Conservation (phyloP, 169 alveolate genomes). For the Cryptosporidium andersoni region DNA sequence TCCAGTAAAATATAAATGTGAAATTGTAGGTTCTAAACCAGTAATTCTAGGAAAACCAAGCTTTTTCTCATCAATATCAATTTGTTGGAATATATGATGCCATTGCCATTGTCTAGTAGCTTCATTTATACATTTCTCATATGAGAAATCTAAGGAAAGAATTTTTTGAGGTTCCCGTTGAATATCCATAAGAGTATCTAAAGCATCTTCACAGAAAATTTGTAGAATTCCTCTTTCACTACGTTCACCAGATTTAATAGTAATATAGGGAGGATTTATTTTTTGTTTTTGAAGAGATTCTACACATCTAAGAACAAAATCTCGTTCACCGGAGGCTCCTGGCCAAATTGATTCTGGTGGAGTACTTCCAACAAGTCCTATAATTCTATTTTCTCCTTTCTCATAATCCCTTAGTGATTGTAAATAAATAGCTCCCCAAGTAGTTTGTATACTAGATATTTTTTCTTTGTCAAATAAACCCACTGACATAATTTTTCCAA, state of each 20-base stretch:
- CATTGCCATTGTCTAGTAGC: slow-evolving; percentile 69
- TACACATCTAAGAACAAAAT: slow-evolving; percentile 24
- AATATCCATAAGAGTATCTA: slow-evolving; percentile 38
- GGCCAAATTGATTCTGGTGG: slow-evolving; percentile 63
- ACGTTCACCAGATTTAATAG: slow-evolving; percentile 25
- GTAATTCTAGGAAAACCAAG: slow-evolving; percentile 27
- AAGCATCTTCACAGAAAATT: slow-evolving; percentile 56
- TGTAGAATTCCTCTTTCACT: slow-evolving; percentile 49
- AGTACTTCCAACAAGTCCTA: slow-evolving; percentile 45
- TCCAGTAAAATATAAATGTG: slow-evolving; percentile 24
- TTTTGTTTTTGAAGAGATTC: slow-evolving; percentile 31
- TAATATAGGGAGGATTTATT: slow-evolving; percentile 49
- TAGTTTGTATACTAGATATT: slow-evolving; percentile 36
- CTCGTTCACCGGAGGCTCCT: slow-evolving; percentile 62
- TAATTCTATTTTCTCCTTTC: slow-evolving; percentile 27
- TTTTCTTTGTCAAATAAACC: slow-evolving; percentile 60
- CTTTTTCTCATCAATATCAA: slow-evolving; percentile 31
- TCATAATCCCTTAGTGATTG: slow-evolving; percentile 45
- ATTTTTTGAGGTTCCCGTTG: slow-evolving; percentile 47
- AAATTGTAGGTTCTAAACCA: slow-evolving; percentile 39
- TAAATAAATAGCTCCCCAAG: slow-evolving; percentile 70
- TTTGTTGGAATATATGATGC: slow-evolving; percentile 50
- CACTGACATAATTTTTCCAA: slow-evolving; percentile 41
- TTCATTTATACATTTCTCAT: slow-evolving; percentile 56
- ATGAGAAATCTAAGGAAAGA: slow-evolving; percentile 46